Base-by-base conservation (phyloP, 768 basidiomycete genomes). In the Tricholomella constricta region DNA sequence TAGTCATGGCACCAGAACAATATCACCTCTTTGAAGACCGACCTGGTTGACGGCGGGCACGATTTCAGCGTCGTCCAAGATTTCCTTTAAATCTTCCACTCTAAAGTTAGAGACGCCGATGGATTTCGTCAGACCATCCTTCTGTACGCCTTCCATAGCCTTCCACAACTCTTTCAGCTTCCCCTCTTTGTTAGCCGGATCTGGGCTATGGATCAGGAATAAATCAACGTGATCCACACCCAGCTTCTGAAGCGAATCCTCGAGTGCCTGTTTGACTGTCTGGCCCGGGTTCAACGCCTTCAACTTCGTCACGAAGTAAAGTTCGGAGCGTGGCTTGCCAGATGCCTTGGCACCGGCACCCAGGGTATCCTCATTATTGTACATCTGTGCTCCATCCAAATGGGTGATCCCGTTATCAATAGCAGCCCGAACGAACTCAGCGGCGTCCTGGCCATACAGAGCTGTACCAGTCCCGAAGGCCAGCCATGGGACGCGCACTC, bases 61-160 rank as follows among this genome's bases (percentile, higher is more conserved):
- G 48, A 86, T 68, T 23, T 73, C 76, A 4, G 80, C 83, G 6
- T 58, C 67, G 35, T 78, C 76, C 47, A 86, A 52, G 8, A 89
- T 66, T 20, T 71, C 68, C 61, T 85, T 67, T 51, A 91, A 67
- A 58, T 83, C 73, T 26, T 76, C 65, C 34, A 86, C 72, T 25
- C 61, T 70, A 69, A 85, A 89, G 67, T 89, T 90, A 59, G 83
- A 84, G 19, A 90, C 85, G 3, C 87, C 88, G 45, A 89, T 85
- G 45, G 82, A 82, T 56, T 72, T 79, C 34, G 78, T 68, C 41
- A 80, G 61, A 2, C 78, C 78, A 5, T 70, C 77, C 19, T 62
- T 62, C 60, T 82, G 73, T 32, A 81, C 69, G 35, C 76, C 78
- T 60, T 88, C 85, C 78, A 89, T 78, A 5, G 70, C 79, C 42